Base-by-base conservation (phyloP, 495 filamentous ascomycete genomes). In the Penicillium silybi region DNA sequence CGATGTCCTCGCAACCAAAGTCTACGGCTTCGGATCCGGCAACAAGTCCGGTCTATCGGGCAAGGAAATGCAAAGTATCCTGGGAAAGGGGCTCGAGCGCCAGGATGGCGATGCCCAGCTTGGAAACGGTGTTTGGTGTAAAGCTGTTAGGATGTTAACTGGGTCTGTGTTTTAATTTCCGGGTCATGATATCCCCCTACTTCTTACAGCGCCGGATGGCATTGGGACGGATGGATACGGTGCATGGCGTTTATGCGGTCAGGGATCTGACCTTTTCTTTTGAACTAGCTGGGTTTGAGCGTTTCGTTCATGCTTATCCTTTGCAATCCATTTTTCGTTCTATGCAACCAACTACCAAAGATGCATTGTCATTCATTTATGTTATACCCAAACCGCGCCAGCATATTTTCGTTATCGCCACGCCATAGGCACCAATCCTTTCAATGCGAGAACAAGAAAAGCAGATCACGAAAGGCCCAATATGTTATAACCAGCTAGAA, bases 71-170 rank as follows among this genome's bases (percentile, higher is more conserved):
- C 65, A 63, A 42, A 64, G 53, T 44, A 70, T 75, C 23, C 65
- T 76, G 8, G 52, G 54, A 39, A 67, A 66, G 44, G 63, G 64
- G 9, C 56, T 76, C 19, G 54, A 45, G 4, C 57, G 47, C 42
- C 48, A 53, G 22, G 56, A 63, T 8, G 54, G 54, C 3, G 16
- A 48, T 57, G 6, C 39, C 8, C 37, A 39, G n/a, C 64, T 76
- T 32, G 73, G 73, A 4, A 63, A 66, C 41, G 73, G 73, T 0
- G 51, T 71, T 38, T 76, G 73, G 73, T 68, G 69, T 23, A 71
- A 67, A 50, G 70, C 71, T 10, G 70, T 75, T 16, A 61, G 62
- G 16, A 61, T 52, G 49, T 66, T 76, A 46, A 67, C 64, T 2
- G 67, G 58, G 10, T 70, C 61, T 51, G 69, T 64, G 34, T 70